A percentile compares a stretch with the other conserved stretches of the same genome.
Evolutionary conservation across 2,329 filamentous ascomycete species (phyloP).

Genomic region (Epichloe elymi): DNA sequence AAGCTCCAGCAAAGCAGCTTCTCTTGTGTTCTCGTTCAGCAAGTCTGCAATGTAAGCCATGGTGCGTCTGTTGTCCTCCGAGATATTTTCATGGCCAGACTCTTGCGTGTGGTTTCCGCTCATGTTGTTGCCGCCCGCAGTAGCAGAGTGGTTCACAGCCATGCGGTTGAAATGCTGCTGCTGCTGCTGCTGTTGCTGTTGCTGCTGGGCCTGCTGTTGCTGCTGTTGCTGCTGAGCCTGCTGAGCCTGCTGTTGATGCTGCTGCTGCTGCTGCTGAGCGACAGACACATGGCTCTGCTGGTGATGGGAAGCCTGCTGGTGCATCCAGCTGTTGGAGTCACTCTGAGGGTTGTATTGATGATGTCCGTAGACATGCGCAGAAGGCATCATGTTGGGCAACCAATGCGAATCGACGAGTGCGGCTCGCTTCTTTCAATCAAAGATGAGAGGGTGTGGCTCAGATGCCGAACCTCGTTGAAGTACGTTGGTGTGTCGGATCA

Average conservation of each 20-base stretch:
- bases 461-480: no score
- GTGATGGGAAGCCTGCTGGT: slow-evolving; percentile 47
- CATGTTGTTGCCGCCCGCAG: slow-evolving; percentile 26
- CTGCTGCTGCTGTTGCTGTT: slow-evolving; percentile 28
- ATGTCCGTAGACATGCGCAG: slow-evolving; percentile 53
- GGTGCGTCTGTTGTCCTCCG: slow-evolving; percentile 86
- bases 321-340: slow-evolving; percentile 53
- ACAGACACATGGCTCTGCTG: slow-evolving; percentile 45
- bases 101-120: slow-evolving; percentile 40
- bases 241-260: slow-evolving; percentile 20
- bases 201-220: slow-evolving; percentile 17
- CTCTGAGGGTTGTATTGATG: slow-evolving; percentile 52
- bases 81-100: slow-evolving; percentile 51
- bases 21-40: slow-evolving; percentile 73
- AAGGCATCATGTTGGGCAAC: slow-evolving; percentile 42
- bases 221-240: slow-evolving; percentile 42
- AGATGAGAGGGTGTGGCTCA: no score
- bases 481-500: no score
- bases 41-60: slow-evolving; percentile 86
- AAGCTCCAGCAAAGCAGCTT: slow-evolving; percentile 83
- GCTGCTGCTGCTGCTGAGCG: slow-evolving; percentile 33
- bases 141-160: slow-evolving; percentile 48
- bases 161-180: slow-evolving; percentile 62
- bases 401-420: neutral
- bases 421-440: neutral